These are phyloP conservation scores for Boletus chippewaensis DNA, from an alignment of 1,284 basidiomycete species.

Conservation along the genomic window DNA sequence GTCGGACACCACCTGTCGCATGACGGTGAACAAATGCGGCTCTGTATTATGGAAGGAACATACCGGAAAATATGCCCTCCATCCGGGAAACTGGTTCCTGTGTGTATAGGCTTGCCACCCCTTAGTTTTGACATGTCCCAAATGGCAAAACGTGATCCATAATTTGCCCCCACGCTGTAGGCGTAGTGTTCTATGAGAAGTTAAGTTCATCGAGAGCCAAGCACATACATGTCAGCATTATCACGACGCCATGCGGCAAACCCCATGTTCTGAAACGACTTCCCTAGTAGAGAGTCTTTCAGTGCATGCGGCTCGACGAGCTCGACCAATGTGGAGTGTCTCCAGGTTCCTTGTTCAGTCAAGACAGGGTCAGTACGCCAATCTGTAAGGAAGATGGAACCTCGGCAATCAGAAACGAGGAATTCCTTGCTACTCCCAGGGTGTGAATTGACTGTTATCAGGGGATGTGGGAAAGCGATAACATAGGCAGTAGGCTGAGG, in stretches of 20 bases:
- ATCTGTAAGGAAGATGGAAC: slow-evolving; percentile 67
- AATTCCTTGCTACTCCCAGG: slow-evolving; percentile 67
- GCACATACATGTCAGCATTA: slow-evolving; percentile 59
- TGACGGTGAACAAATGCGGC: slow-evolving; percentile 7
- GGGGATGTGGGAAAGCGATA: slow-evolving; percentile 61
- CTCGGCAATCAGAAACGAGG: slow-evolving; percentile 64
- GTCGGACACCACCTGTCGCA: slow-evolving; percentile 65
- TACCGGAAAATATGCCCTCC: slow-evolving; percentile 65
- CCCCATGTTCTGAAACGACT: slow-evolving; percentile 44
- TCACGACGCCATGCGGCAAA: slow-evolving; percentile 64
- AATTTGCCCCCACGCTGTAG: slow-evolving; percentile 63
- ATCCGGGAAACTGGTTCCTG: slow-evolving; percentile 56
- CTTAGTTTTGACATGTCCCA: slow-evolving; percentile 68
- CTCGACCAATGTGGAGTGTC: slow-evolving; percentile 59
- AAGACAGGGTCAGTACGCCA: slow-evolving; percentile 67
- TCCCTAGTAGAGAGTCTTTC: slow-evolving; percentile 44
- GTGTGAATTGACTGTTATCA: slow-evolving; percentile 64
- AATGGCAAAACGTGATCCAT: slow-evolving; percentile 59
- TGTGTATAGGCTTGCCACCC: slow-evolving; percentile 61
- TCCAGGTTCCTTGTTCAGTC: slow-evolving; percentile 46
- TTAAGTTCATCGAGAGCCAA: not conserved
- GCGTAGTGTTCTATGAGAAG: slow-evolving; percentile 8
- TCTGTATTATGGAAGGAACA: slow-evolving; percentile 10
- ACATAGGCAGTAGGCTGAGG: slow-evolving; percentile 69
- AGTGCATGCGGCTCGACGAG: slow-evolving; percentile 63